Evolutionary conservation across 2,329 filamentous ascomycete species (phyloP).

Genomic region (Fusarium cyanostomum): DNA sequence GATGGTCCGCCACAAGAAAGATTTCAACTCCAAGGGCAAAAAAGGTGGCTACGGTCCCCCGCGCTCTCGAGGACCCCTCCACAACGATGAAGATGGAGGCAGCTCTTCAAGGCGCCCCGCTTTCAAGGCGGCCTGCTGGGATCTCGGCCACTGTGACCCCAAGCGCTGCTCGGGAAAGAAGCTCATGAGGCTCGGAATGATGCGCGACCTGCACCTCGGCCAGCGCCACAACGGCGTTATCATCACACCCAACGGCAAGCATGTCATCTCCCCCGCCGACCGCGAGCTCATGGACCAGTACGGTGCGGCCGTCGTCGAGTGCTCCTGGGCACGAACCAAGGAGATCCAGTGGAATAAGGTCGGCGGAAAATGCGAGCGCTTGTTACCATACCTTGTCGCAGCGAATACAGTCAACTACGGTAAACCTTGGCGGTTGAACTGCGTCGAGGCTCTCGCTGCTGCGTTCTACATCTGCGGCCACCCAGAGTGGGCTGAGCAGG

Average conservation of each 20-base stretch:
- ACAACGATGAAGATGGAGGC: conserved; percentile 50
- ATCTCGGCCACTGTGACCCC: conserved; percentile 95
- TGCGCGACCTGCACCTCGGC: conserved; percentile 91
- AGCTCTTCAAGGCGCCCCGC: conserved; percentile 52
- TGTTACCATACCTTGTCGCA: conserved; percentile 94
- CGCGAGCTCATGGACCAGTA: conserved; percentile 82
- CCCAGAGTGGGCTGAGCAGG: conserved; percentile 86
- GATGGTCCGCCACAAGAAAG: conserved; percentile 98
- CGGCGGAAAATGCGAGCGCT: conserved; percentile 89
- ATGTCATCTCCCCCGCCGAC: conserved; percentile 84
- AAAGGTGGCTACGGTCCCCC: conserved; percentile 69
- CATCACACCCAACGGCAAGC: conserved; percentile 93
- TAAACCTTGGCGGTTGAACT: conserved; percentile 93
- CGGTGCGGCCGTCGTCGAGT: conserved; percentile 95
- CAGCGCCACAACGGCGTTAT: conserved; percentile 93
- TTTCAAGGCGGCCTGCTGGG: conserved; percentile 98
- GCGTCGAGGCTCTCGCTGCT: conserved; percentile 92
- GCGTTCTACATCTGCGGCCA: conserved; percentile 94
- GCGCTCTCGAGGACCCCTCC: conserved; percentile 59
- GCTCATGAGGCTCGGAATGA: conserved; percentile 89
- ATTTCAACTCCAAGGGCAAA: conserved; percentile 77
- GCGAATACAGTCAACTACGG: conserved; percentile 98
- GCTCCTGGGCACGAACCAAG: conserved; percentile 91
- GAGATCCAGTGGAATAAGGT: conserved; percentile 93
- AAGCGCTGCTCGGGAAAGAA: conserved; percentile 97